These are phyloP conservation scores for Stereocaulon alpinum DNA, from an alignment of 495 filamentous ascomycete genomes.

Conservation along the genomic window DNA sequence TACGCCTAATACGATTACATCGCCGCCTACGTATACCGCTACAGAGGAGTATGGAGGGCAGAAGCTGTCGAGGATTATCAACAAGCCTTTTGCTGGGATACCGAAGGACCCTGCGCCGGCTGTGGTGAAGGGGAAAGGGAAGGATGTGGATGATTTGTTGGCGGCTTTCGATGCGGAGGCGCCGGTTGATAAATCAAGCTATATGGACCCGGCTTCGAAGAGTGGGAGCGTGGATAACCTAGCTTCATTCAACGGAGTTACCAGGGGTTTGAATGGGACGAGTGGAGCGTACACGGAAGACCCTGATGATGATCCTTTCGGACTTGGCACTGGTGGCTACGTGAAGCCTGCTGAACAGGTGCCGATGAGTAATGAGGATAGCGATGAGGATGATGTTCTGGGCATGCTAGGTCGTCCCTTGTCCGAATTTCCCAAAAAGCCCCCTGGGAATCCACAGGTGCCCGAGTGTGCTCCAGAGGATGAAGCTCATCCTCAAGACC, in stretches of 20 bases:
- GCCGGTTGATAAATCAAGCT: conserved; percentile 50
- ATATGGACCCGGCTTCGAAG: conserved; percentile 30
- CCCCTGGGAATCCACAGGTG: conserved; percentile 31
- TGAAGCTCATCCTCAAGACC: conserved; percentile 56
- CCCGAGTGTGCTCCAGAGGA: conserved; percentile 30
- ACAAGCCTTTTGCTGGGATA: conserved; percentile 29
- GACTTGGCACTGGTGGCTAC: conserved; percentile 40
- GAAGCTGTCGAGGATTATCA: conserved; percentile 26
- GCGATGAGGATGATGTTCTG: conserved; percentile 60
- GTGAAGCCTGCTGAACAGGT: conserved; percentile 19
- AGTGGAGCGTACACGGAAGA: conserved; percentile 11
- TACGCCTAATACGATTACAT: conserved; percentile 27
- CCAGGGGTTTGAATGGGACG: not conserved
- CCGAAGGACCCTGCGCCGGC: not conserved
- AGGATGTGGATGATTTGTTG: conserved; percentile 50
- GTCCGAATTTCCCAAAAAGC: conserved; percentile 53
- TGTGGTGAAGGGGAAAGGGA: conserved; percentile 8
- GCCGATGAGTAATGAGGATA: not conserved
- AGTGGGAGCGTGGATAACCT: not conserved
- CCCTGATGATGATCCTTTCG: conserved; percentile 77
- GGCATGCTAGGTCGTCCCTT: conserved; percentile 81
- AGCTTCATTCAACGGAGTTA: not conserved
- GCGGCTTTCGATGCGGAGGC: conserved; percentile 52
- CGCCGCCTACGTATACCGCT: conserved; percentile 16
- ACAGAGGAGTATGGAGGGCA: conserved; percentile 17